Conservation (phyloP, 2,329 filamentous ascomycete species). For the Cladobotryum protrusum region DNA sequence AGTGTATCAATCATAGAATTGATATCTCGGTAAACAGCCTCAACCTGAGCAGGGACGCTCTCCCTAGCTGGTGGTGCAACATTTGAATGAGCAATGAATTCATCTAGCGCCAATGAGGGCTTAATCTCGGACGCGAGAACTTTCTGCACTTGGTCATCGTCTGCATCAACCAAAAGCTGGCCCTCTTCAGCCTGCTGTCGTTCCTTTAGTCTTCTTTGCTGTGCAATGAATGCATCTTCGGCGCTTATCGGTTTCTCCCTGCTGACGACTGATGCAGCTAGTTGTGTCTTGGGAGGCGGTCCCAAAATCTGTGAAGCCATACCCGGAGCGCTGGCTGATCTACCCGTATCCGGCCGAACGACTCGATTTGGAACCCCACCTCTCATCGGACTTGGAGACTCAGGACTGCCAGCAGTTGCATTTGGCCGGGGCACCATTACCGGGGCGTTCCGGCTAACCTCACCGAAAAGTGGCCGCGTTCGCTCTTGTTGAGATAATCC, state of each 20-base stretch:
- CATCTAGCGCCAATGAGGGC: slow-evolving; percentile 56
- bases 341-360: slow-evolving; percentile 42
- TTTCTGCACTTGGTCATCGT: slow-evolving; percentile 61
- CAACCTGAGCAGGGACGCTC: slow-evolving; percentile 56
- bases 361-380: slow-evolving; percentile 47
- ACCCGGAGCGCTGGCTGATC: slow-evolving; percentile 56
- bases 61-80: slow-evolving; percentile 47
- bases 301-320: slow-evolving; percentile 50
- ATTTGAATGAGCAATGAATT: slow-evolving; percentile 60
- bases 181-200: slow-evolving; percentile 52
- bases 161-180: slow-evolving; percentile 57
- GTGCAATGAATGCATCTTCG: slow-evolving; percentile 43
- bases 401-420: slow-evolving; percentile 46
- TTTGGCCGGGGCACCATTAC: slow-evolving; percentile 46
- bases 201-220: slow-evolving; percentile 47
- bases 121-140: slow-evolving; percentile 55
- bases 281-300: slow-evolving; percentile 31
- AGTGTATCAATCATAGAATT: slow-evolving; percentile 93
- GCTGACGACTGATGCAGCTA: slow-evolving; percentile 34
- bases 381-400: slow-evolving; percentile 67
- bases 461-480: slow-evolving; percentile 47
- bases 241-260: slow-evolving; percentile 28
- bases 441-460: slow-evolving; percentile 44
- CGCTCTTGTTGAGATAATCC: slow-evolving; percentile 37
- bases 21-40: slow-evolving; percentile 69